Evolutionary conservation across 164 flowering plant genomes (phyloP).

Genomic region (Chimonanthus praecox): DNA sequence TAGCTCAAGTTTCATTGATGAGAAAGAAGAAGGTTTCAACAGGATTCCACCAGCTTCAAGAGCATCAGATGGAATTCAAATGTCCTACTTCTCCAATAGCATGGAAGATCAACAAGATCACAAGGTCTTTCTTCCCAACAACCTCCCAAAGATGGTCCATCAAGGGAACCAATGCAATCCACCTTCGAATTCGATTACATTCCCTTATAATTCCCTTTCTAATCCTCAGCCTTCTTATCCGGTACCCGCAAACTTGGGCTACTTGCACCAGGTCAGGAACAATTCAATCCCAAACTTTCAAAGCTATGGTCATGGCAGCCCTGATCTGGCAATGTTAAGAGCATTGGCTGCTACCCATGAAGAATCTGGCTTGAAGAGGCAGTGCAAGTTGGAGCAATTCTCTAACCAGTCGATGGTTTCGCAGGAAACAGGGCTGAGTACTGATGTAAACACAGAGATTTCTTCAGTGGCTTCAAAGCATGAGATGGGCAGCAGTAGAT

Average conservation of each 20-base stretch:
- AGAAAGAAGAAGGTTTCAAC: constrained; percentile 3
- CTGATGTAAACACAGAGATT: constrained; percentile 38
- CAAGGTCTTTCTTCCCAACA: constrained; percentile 8
- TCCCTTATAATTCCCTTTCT: constrained; percentile 10
- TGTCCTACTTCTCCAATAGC: constrained; percentile 11
- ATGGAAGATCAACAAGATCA: constrained; percentile 19
- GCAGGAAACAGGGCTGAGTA: constrained; percentile 45
- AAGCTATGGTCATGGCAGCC: constrained; percentile 4
- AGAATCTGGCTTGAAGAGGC: constrained; percentile 25
- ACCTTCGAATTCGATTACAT: constrained; percentile 9
- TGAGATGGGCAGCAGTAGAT: constrained; percentile 31
- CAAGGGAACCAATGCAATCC: neutral
- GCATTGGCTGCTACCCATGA: constrained; percentile 11
- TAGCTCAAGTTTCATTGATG: constrained; percentile 10
- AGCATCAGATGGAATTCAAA: constrained; percentile 14
- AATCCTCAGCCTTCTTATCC: constrained; percentile 26
- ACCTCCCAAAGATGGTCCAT: constrained; percentile 27
- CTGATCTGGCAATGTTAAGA: constrained; percentile 21
- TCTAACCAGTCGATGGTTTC: constrained; percentile 35
- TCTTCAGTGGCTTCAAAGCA: constrained; percentile 35
- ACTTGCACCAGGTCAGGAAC: constrained; percentile 5
- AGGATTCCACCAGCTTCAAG: constrained; percentile 2
- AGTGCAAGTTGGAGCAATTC: constrained; percentile 32
- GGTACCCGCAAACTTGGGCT: neutral
- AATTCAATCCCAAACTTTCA: constrained; percentile 15